These are phyloP conservation scores for Phytopythium chamaehyphon DNA, from an alignment of 352 stramenopile genomes.

Conservation along the genomic window DNA sequence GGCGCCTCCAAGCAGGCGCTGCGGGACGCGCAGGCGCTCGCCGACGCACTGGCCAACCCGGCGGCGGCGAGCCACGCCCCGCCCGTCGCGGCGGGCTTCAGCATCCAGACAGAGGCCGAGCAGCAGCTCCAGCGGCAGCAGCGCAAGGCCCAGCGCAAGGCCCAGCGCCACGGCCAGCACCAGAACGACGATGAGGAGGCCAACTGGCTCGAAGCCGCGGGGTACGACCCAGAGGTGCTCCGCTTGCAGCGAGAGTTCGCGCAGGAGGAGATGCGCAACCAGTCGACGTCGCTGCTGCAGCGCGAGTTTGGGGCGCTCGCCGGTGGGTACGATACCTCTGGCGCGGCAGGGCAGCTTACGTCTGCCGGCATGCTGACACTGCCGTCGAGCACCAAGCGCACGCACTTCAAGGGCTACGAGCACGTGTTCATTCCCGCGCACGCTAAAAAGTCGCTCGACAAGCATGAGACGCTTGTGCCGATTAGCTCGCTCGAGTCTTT, in stretches of 20 bases:
- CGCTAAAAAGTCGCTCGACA: constrained; percentile 51
- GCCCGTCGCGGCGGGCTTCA: constrained; percentile 39
- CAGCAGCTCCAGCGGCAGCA: constrained; percentile 44
- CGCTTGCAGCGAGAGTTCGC: constrained; percentile 67
- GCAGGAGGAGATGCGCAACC: constrained; percentile 48
- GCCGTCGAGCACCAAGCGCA: constrained; percentile 61
- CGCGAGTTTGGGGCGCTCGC: constrained; percentile 68
- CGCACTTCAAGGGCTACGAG: constrained; percentile 79
- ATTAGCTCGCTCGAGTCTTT: constrained; percentile 69
- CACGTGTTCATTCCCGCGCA: constrained; percentile 79
- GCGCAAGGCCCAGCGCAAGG: constrained; percentile 53
- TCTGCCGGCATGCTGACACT: constrained; percentile 49
- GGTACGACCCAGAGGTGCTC: constrained; percentile 78
- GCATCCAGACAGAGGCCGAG: constrained; percentile 63
- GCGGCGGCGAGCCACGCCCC: constrained; percentile 9
- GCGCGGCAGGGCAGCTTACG: constrained; percentile 56
- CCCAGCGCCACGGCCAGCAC: constrained; percentile 24
- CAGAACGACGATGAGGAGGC: constrained; percentile 32
- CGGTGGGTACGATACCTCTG: constrained; percentile 66
- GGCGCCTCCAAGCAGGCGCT: constrained; percentile 34
- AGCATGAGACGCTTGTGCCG: constrained; percentile 53
- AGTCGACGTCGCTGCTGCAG: constrained; percentile 71
- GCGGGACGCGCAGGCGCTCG: constrained; percentile 38
- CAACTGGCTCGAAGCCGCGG: constrained; percentile 73
- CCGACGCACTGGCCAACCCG: constrained; percentile 11